phyloP scores from a whole-genome alignment of 768 basidiomycete species.

The Fomitopsis serialis region DNA sequence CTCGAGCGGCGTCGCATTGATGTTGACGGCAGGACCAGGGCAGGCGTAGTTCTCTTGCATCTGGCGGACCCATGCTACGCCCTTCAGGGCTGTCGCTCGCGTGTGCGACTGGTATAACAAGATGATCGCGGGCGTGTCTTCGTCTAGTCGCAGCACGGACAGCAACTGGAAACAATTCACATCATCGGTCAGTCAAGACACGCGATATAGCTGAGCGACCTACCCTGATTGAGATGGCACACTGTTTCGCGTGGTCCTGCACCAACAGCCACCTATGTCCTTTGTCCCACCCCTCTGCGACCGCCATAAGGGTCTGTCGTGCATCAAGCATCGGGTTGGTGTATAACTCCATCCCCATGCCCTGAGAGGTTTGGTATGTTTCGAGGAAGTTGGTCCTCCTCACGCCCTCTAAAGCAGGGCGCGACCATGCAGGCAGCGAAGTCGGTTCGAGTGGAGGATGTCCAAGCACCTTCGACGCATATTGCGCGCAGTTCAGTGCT shows the following conservation, averaged over 20 bases:
- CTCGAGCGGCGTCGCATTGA: constrained; percentile 22
- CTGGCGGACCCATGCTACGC: constrained; percentile 1
- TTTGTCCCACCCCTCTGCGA: constrained; percentile 6
- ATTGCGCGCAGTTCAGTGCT: constrained; percentile 8
- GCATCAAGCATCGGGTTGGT: constrained; percentile 8
- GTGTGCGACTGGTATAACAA: constrained; percentile 9
- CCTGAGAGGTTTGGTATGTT: no score
- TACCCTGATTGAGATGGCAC: constrained; percentile 11
- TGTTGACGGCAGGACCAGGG: not conserved
- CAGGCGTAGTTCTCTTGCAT: not conserved
- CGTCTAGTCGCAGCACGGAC: constrained; percentile 4
- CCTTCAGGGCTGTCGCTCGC: not conserved
- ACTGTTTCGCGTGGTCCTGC: constrained; percentile 6
- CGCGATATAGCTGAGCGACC: not conserved
- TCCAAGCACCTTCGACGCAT: not conserved
- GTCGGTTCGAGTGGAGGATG: not conserved
- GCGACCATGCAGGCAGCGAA: not conserved
- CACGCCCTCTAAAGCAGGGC: not conserved
- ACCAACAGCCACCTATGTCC: constrained; percentile 6
- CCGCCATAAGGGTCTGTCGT: constrained; percentile 10
- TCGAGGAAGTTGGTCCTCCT: not conserved
- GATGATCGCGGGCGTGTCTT: constrained; percentile 10
- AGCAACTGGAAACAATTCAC: constrained; percentile 12
- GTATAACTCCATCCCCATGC: not conserved
- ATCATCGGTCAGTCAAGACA: no score